Conservation (phyloP, 73 alveolate species). For the Strombidium stylifer region DNA sequence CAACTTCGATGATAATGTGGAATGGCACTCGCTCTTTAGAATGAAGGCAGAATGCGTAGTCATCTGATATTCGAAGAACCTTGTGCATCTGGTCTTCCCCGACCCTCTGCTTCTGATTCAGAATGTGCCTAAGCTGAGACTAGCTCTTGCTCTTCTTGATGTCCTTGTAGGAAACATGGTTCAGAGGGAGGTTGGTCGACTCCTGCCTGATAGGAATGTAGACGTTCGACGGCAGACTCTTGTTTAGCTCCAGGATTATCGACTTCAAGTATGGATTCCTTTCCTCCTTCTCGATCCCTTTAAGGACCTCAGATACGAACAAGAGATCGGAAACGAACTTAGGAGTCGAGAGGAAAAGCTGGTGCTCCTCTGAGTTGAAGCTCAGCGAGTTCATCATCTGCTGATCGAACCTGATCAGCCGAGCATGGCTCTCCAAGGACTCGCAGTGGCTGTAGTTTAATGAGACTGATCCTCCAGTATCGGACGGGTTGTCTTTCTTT, state of each 20-base stretch:
- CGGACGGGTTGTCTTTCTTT: neutral
- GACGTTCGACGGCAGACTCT: slow-evolving; percentile 48
- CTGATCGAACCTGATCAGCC: slow-evolving; percentile 5
- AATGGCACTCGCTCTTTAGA: slow-evolving; percentile 90
- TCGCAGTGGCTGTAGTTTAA: neutral
- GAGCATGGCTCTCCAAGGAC: neutral
- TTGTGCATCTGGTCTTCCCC: no score
- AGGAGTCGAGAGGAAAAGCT: slow-evolving; percentile 47
- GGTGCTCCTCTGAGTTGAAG: slow-evolving; percentile 6
- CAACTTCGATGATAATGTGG: slow-evolving; percentile 77
- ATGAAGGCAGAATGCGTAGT: slow-evolving; percentile 73
- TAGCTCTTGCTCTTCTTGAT: no score
- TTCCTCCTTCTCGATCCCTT: neutral
- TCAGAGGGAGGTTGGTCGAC: neutral
- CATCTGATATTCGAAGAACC: slow-evolving; percentile 64
- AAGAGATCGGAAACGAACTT: slow-evolving; percentile 38
- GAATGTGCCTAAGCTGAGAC: no score
- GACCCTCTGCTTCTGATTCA: no score
- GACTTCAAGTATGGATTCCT: slow-evolving; percentile 18
- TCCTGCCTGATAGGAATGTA: slow-evolving; percentile 47
- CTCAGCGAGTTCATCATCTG: slow-evolving; percentile 7
- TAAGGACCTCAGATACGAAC: slow-evolving; percentile 28
- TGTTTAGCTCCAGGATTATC: slow-evolving; percentile 17
- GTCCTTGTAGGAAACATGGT: no score
- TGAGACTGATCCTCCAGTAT: neutral